Evolutionary conservation across 306 rosid species (phyloP).

Genomic region (Luffa aegyptiaca): DNA sequence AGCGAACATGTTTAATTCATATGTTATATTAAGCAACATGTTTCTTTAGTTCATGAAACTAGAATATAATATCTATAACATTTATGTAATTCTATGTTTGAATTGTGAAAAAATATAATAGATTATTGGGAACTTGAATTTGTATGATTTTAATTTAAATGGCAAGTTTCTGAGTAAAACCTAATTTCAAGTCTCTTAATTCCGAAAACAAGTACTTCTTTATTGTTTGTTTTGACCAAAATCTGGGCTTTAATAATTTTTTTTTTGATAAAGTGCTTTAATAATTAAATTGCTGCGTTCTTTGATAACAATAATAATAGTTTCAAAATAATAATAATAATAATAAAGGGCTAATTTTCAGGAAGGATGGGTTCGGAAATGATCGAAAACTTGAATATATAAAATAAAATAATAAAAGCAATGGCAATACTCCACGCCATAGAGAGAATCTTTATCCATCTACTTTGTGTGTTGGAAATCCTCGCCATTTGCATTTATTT

Average conservation of each 20-base stretch:
- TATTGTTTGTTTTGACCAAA: background rate
- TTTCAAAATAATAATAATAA: too few relatives aligned
- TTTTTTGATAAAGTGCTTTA: background rate
- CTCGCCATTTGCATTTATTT: background rate
- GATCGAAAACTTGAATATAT: too few relatives aligned
- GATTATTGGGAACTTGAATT: too few relatives aligned
- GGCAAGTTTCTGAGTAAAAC: background rate
- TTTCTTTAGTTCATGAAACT: too few relatives aligned
- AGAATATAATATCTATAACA: too few relatives aligned
- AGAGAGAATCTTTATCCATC: background rate
- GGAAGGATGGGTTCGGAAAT: background rate
- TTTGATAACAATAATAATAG: background rate
- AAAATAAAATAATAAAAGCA: too few relatives aligned
- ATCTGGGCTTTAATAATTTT: background rate
- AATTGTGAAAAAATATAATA: too few relatives aligned
- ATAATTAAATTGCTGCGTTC: background rate
- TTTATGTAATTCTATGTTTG: too few relatives aligned
- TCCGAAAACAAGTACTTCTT: background rate
- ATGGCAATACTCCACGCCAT: background rate
- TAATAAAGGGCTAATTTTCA: background rate
- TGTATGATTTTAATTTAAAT: too few relatives aligned
- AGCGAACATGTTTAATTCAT: too few relatives aligned
- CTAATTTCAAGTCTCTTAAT: background rate
- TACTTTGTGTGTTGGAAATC: background rate
- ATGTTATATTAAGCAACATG: too few relatives aligned